These are phyloP conservation scores for Trametes maxima DNA, from an alignment of 768 basidiomycete genomes.

Conservation along the genomic window DNA sequence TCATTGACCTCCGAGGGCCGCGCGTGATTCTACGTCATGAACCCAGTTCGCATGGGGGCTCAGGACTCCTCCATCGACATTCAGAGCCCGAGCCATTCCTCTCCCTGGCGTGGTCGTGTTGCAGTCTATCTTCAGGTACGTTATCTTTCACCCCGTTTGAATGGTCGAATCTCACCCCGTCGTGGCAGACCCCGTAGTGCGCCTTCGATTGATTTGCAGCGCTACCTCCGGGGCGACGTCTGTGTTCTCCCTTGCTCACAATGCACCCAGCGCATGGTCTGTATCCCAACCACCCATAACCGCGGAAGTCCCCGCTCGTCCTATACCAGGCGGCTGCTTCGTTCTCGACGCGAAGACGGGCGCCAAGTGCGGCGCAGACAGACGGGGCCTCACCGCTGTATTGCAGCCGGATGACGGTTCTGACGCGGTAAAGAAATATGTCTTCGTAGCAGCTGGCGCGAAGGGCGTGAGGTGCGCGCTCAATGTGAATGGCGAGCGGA, in stretches of 20 bases:
- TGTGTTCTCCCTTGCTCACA: slow-evolving; percentile 54
- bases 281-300: slow-evolving; percentile 41
- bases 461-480: slow-evolving; percentile 59
- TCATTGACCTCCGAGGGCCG: slow-evolving; percentile 79
- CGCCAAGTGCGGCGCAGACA: slow-evolving; percentile 43
- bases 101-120: slow-evolving; percentile 69
- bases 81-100: slow-evolving; percentile 46
- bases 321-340: slow-evolving; percentile 48
- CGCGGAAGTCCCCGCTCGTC: slow-evolving; percentile 41
- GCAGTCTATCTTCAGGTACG: slow-evolving; percentile 54
- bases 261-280: slow-evolving; percentile 35
- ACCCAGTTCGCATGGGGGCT: slow-evolving; percentile 44
- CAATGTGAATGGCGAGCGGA: slow-evolving; percentile 64
- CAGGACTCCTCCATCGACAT: slow-evolving; percentile 38
- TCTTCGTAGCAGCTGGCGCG: slow-evolving; percentile 56
- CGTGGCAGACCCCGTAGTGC: slow-evolving; percentile 43
- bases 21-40: slow-evolving; percentile 58
- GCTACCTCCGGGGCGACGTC: slow-evolving; percentile 59
- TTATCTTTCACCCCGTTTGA: background rate
- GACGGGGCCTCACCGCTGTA: slow-evolving; percentile 44
- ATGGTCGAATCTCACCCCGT: background rate
- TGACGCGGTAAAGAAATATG: slow-evolving; percentile 21
- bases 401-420: slow-evolving; percentile 26
- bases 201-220: slow-evolving; percentile 64
- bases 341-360: slow-evolving; percentile 61